phyloP scores from a whole-genome alignment of 140 eudicot species.

The Anethum foeniculum region DNA sequence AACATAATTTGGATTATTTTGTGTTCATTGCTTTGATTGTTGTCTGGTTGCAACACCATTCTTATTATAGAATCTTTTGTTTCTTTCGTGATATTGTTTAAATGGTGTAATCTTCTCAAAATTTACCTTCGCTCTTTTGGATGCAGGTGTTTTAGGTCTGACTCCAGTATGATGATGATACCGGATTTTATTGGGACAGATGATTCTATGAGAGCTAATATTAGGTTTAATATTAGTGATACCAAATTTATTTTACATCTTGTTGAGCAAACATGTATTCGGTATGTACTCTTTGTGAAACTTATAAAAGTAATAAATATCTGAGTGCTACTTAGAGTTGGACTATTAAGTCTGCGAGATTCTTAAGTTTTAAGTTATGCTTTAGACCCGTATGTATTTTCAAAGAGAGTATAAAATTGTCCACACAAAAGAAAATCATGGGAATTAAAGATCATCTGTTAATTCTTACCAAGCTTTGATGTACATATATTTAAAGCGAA shows the following conservation, averaged over 20 bases:
- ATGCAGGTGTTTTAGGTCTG: constrained; percentile 68
- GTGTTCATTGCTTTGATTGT: not conserved
- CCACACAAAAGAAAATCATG: not conserved
- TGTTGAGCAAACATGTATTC: constrained; percentile 4
- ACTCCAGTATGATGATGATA: constrained; percentile 39
- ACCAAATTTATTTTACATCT: not conserved
- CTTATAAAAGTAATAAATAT: not conserved
- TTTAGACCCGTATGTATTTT: not conserved
- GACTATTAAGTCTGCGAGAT: not conserved
- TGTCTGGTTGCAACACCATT: not conserved
- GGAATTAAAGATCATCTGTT: not conserved
- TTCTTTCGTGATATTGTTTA: not conserved
- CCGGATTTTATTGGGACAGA: not conserved
- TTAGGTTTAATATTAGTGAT: constrained; percentile 5
- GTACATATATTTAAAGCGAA: not conserved
- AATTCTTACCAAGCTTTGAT: not conserved
- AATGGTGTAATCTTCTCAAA: not conserved
- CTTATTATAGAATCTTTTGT: not conserved
- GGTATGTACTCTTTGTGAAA: constrained; percentile 5
- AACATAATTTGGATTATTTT: not conserved
- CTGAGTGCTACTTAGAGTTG: not conserved
- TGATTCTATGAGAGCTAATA: constrained; percentile 1
- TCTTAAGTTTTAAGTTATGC: not conserved
- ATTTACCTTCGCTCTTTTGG: not conserved
- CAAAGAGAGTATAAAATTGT: not conserved